These are phyloP conservation scores for Delonix regia DNA, from an alignment of 306 rosid genomes.

Conservation along the genomic window DNA sequence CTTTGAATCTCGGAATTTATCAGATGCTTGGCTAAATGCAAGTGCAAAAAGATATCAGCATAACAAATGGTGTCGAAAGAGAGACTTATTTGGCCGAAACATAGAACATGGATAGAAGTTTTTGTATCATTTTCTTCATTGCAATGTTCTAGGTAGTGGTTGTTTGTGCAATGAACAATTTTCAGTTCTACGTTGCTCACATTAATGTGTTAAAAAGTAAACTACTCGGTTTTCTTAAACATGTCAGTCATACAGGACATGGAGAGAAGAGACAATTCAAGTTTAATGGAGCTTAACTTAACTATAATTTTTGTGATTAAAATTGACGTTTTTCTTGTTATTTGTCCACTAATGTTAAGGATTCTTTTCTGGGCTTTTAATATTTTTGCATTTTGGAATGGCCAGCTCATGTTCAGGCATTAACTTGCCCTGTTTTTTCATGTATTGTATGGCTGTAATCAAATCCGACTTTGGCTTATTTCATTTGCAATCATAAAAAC, in stretches of 20 bases:
- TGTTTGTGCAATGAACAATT: neutral
- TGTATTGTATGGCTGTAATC: neutral
- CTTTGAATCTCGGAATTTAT: neutral
- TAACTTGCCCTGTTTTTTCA: no score
- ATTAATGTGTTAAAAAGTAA: neutral
- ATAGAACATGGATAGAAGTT: neutral
- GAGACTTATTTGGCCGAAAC: neutral
- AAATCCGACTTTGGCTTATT: neutral
- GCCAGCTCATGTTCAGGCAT: neutral
- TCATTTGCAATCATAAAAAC: neutral
- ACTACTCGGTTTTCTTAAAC: neutral
- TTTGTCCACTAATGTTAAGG: neutral
- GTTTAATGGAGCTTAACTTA: conserved; percentile 2
- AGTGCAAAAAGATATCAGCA: neutral
- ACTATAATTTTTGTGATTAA: neutral
- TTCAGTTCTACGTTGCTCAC: neutral
- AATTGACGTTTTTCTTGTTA: conserved; percentile 4
- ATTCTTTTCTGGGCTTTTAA: neutral
- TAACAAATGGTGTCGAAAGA: neutral
- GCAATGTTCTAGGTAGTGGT: neutral
- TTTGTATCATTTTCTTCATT: neutral
- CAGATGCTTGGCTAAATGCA: neutral
- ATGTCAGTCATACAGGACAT: neutral
- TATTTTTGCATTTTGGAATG: neutral
- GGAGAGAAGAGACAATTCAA: neutral